A percentile compares a stretch with the other conserved stretches of the same genome.
These are phyloP conservation scores for Citrus unshiu DNA, from an alignment of 345 rosid genomes.

Conservation along the genomic window DNA sequence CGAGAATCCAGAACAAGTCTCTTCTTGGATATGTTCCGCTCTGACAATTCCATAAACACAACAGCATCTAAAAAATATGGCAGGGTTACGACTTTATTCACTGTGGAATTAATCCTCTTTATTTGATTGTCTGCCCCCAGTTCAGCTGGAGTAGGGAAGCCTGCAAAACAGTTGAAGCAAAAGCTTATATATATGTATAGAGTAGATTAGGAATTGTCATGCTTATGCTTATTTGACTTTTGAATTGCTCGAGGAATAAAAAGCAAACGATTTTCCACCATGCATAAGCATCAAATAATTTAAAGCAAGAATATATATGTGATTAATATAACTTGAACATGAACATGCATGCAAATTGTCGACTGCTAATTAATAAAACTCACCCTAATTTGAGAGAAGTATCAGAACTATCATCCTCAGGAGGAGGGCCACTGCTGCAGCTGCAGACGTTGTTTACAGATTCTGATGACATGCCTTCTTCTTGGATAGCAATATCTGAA, in stretches of 20 bases:
- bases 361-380: neutral
- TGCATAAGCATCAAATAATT: too few relatives aligned
- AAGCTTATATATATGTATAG: too few relatives aligned
- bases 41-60: neutral
- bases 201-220: neutral
- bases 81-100: neutral
- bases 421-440: slow-evolving; percentile 56
- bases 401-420: slow-evolving; percentile 53
- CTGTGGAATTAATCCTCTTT: neutral
- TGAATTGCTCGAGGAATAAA: too few relatives aligned
- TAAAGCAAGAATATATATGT: too few relatives aligned
- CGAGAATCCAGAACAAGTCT: neutral
- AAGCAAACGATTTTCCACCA: too few relatives aligned
- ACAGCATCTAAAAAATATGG: too few relatives aligned
- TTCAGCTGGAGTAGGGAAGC: slow-evolving; percentile 25
- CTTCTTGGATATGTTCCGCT: neutral
- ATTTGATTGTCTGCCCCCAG: neutral
- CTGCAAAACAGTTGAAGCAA: slow-evolving; percentile 9
- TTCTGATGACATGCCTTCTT: slow-evolving; percentile 65
- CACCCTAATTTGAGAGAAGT: slow-evolving; percentile 58
- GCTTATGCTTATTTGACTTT: neutral
- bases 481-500: slow-evolving; percentile 27
- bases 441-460: slow-evolving; percentile 51
- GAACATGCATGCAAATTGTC: neutral
- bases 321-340: neutral